phyloP scores from a whole-genome alignment of 306 rosid genomes.

The Glycine tomentella region DNA sequence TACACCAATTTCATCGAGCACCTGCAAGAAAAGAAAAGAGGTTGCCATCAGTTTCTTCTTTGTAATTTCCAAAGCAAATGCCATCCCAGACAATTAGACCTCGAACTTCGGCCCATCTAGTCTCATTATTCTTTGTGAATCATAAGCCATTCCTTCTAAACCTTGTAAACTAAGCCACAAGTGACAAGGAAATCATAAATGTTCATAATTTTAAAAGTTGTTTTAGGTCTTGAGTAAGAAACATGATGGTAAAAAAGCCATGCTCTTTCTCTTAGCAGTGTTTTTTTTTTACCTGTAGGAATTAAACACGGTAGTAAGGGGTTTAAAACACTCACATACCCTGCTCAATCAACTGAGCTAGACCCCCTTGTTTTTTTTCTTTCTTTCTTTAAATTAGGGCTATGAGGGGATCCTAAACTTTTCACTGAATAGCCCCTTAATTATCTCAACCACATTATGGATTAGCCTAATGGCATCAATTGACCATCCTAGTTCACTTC shows the following conservation, averaged over 20 bases:
- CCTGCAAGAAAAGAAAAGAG: conserved; percentile 54
- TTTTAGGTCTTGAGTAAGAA: conserved; percentile 34
- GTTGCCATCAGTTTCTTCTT: conserved; percentile 40
- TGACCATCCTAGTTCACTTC: neutral
- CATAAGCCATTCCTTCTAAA: conserved; percentile 40
- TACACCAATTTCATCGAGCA: conserved; percentile 96
- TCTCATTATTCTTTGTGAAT: conserved; percentile 20
- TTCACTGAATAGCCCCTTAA: conserved; percentile 13
- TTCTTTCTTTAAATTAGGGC: too few relatives aligned
- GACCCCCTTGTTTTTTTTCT: too few relatives aligned
- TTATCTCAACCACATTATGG: conserved; percentile 6
- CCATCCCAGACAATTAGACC: conserved; percentile 24
- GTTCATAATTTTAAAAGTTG: conserved; percentile 5
- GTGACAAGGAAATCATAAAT: neutral
- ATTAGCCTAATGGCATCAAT: neutral
- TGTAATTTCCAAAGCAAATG: conserved; percentile 39
- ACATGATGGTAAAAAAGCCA: neutral
- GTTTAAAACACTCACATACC: too few relatives aligned
- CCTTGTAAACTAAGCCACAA: conserved; percentile 35
- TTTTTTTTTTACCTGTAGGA: too few relatives aligned
- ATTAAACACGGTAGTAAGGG: too few relatives aligned
- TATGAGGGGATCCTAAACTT: conserved; percentile 21
- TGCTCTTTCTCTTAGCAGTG: neutral
- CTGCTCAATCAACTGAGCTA: too few relatives aligned
- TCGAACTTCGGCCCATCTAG: neutral